Percentiles rank a stretch among this genome's conserved stretches.
Conservation (phyloP, 371 early-diverging fungal species). For the Funneliformis caledonium region DNA sequence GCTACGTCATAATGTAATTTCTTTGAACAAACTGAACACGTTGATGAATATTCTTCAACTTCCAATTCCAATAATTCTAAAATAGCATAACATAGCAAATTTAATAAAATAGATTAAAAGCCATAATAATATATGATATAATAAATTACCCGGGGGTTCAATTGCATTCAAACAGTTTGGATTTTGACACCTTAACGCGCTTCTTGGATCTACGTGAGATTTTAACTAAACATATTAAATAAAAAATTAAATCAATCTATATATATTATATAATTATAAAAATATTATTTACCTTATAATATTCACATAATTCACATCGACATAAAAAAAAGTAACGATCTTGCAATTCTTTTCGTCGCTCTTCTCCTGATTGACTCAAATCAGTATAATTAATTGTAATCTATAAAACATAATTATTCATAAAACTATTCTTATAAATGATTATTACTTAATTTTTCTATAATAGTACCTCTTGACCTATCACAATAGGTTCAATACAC, state of each 20-base stretch:
- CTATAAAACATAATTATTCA: slow-evolving; percentile 6
- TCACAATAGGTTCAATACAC: slow-evolving; percentile 64
- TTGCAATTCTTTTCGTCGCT: slow-evolving; percentile 34
- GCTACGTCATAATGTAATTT: slow-evolving; percentile 19
- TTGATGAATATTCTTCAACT: slow-evolving; percentile 22
- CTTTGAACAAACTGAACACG: slow-evolving; percentile 16
- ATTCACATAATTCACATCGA: slow-evolving; percentile 36
- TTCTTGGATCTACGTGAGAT: slow-evolving; percentile 33
- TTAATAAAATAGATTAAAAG: not conserved
- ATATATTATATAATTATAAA: not conserved
- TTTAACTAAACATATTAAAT: not conserved
- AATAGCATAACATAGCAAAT: slow-evolving; percentile 2
- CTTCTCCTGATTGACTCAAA: slow-evolving; percentile 12
- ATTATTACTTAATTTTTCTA: slow-evolving; percentile 22
- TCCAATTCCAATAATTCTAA: slow-evolving; percentile 22
- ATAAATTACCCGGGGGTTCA: slow-evolving; percentile 36
- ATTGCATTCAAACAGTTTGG: slow-evolving; percentile 25
- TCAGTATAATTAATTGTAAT: slow-evolving; percentile 34
- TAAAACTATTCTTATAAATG: not conserved
- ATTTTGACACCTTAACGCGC: slow-evolving; percentile 33
- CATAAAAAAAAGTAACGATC: slow-evolving; percentile 39
- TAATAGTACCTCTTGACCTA: slow-evolving; percentile 77
- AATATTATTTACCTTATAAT: slow-evolving; percentile 24
- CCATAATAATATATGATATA: not conserved
- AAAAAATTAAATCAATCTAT: too few relatives aligned